These are phyloP conservation scores for Brassica carinata DNA, from an alignment of 345 rosid genomes.

Conservation along the genomic window DNA sequence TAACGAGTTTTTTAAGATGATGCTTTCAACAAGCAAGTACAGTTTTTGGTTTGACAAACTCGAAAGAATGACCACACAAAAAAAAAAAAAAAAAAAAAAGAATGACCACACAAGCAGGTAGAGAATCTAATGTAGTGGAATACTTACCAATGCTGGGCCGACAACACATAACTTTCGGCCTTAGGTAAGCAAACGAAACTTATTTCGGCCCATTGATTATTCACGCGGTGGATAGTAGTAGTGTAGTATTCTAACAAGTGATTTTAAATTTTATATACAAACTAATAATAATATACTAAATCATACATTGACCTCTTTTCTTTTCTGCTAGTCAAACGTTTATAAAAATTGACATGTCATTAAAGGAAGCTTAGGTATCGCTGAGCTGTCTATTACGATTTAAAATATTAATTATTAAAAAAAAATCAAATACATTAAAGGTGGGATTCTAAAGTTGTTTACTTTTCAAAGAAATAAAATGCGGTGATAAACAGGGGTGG, in stretches of 20 bases:
- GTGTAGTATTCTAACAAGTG: neutral
- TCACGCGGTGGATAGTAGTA: neutral
- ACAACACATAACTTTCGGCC: neutral
- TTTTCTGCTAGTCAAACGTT: too few relatives aligned
- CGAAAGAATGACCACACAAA: neutral
- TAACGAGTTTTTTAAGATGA: neutral
- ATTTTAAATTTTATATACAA: neutral
- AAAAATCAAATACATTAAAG: too few relatives aligned
- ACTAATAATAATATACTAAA: too few relatives aligned
- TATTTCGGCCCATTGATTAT: neutral
- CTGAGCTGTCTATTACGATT: neutral
- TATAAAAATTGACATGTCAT: too few relatives aligned
- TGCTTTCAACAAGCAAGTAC: neutral
- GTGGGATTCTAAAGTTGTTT: neutral
- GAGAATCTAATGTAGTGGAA: neutral
- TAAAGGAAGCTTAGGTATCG: neutral
- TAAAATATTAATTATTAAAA: too few relatives aligned
- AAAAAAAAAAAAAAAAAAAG: too few relatives aligned
- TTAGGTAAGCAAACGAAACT: neutral
- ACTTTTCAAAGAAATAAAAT: conserved; percentile 15
- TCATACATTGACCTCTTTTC: too few relatives aligned
- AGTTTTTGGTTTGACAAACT: neutral
- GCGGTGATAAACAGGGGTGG: neutral
- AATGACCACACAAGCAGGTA: neutral
- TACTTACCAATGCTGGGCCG: neutral